Base-by-base conservation (phyloP, 2,329 filamentous ascomycete species). In the Aspergillus caelatus region DNA sequence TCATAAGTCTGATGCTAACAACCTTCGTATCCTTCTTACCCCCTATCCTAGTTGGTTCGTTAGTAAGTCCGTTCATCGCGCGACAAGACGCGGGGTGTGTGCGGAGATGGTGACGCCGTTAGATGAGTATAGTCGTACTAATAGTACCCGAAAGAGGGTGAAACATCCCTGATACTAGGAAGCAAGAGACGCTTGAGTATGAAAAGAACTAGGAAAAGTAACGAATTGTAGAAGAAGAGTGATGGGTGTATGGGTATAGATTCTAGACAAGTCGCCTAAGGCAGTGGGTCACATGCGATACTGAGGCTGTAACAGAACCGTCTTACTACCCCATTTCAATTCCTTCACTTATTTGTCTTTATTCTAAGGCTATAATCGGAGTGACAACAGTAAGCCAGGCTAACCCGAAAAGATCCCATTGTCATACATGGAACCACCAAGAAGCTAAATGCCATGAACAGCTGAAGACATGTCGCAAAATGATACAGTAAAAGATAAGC, bases 1-100 rank as follows among this genome's bases (percentile, higher is more conserved):
- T 14, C 9, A 8, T 36, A 23, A 7, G 43, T 21, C 7, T 10
- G 11, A 32, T n/a, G 23, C 30, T 55, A 58, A 63, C 26, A n/a
- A 67, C 65, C 56, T 67, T 66, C 34, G 30, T 45, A 26, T 19
- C 32, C 21, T 39, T 45, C 28, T 41, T 23, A 21, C 7, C 7
- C 19, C 30, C 12, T 4, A 32, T 16, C 11, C 54, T 58, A 21
- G 46, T 28, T 8, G 36, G 41, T 53, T 34, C 23, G 9, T 23
- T 23, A 30, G 60, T 43, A 14, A 60, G 41, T 10, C 28, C 57
- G 36, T 61, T 50, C 61, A 65, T 64, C 36, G 32, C 19, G 45
- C 46, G 52, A 55, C 48, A 54, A 61, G 45, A 56, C 55, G 58
- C 45, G 52, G 55, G 65, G 43, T 53, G 39, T 39, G 52, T 8